Conservation (phyloP, 1,284 basidiomycete species). For the Moesziomyces aphidis region DNA sequence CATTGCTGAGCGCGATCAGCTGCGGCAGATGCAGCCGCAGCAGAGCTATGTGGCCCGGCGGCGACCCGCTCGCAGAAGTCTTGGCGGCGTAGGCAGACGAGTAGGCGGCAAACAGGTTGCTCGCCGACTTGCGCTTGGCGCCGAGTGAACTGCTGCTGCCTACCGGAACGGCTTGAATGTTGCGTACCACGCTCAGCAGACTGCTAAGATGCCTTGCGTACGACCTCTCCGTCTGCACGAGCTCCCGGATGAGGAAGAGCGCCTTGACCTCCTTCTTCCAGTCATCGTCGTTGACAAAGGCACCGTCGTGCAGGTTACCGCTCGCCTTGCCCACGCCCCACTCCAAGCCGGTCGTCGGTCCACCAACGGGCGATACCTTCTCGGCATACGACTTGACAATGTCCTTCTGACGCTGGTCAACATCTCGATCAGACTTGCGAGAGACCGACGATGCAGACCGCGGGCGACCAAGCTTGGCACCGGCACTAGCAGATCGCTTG, state of each 20-base stretch:
- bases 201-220: constrained; percentile 61
- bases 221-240: constrained; percentile 65
- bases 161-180: constrained; percentile 17
- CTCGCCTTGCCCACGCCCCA: constrained; percentile 57
- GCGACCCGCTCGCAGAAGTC: constrained; percentile 6
- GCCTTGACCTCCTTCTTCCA: constrained; percentile 66
- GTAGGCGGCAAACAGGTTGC: constrained; percentile 37
- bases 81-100: constrained; percentile 19
- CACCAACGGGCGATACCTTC: constrained; percentile 13
- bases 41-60: constrained; percentile 49
- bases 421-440: constrained; percentile 8
- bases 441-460: constrained; percentile 6
- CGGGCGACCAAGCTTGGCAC: constrained; percentile 16
- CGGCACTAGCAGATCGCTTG: constrained; percentile 31
- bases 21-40: constrained; percentile 60
- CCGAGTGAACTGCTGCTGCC: constrained; percentile 16
- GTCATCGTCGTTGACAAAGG: constrained; percentile 62
- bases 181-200: constrained; percentile 53
- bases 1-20: constrained; percentile 63
- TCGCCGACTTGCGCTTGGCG: constrained; percentile 32
- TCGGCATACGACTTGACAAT: constrained; percentile 35
- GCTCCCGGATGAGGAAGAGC: constrained; percentile 64
- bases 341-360: constrained; percentile 33
- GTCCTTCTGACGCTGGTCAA: constrained; percentile 48
- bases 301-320: constrained; percentile 53